Conservation (phyloP, 148 eudicot genomes). For the Rhododendron williamsianum region DNA sequence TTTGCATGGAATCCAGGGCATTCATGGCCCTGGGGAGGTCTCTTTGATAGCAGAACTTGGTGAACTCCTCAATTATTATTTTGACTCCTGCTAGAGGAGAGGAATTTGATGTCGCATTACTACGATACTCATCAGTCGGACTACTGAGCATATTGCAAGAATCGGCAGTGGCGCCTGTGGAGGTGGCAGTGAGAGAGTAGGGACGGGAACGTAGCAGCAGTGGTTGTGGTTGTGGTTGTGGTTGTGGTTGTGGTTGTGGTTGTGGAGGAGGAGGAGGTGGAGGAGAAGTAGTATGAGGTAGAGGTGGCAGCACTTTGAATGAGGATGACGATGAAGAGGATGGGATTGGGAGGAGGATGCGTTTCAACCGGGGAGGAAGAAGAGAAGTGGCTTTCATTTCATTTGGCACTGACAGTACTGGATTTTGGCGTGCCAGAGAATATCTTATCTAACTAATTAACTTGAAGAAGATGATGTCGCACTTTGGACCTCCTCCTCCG, state of each 20-base stretch:
- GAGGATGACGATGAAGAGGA: neutral
- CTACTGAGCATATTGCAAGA: neutral
- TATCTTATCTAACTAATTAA: no score
- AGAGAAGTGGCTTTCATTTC: slow-evolving; percentile 35
- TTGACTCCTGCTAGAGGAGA: no score
- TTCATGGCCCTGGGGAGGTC: slow-evolving; percentile 11
- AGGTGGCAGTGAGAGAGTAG: neutral
- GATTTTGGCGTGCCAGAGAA: no score
- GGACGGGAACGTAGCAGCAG: neutral
- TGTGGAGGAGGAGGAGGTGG: neutral
- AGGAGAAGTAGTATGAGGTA: neutral
- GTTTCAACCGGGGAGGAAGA: slow-evolving; percentile 25
- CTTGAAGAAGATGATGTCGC: no score
- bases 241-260: no score
- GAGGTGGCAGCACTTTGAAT: neutral
- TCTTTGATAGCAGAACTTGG: slow-evolving; percentile 8
- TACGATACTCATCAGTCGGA: neutral
- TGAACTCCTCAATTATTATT: slow-evolving; percentile 7
- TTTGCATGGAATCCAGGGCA: slow-evolving; percentile 4
- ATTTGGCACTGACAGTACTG: no score
- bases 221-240: no score
- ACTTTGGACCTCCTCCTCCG: no score
- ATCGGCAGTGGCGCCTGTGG: neutral
- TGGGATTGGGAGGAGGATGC: neutral
- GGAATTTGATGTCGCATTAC: neutral